These are phyloP conservation scores for Antitrichia curtipendula DNA, from an alignment of 225 moss, liverwort and hornwort species.

Conservation along the genomic window DNA sequence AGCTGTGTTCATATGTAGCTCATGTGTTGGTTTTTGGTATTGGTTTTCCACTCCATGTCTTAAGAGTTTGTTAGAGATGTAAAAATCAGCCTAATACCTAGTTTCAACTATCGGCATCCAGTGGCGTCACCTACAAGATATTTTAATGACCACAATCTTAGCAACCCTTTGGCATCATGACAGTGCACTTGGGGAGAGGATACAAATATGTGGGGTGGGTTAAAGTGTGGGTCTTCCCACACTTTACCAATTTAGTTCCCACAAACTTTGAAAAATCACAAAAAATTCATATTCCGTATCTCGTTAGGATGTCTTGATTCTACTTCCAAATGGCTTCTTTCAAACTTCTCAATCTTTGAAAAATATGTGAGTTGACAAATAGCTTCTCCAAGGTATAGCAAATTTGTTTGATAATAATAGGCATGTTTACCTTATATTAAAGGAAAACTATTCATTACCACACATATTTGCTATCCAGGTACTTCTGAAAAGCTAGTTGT, in stretches of 20 bases:
- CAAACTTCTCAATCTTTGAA: neutral
- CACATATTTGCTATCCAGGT: too few relatives aligned
- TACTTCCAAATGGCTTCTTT: neutral
- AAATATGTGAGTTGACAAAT: neutral
- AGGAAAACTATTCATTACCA: too few relatives aligned
- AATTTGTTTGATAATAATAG: neutral
- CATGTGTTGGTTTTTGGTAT: neutral
- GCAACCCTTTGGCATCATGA: neutral
- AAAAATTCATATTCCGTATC: too few relatives aligned
- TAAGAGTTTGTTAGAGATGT: neutral
- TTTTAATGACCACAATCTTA: too few relatives aligned
- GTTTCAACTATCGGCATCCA: neutral
- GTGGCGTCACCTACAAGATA: too few relatives aligned
- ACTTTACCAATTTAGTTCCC: neutral
- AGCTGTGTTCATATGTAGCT: too few relatives aligned
- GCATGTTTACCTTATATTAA: neutral
- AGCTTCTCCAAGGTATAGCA: neutral
- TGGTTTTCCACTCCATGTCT: neutral
- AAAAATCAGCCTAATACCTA: neutral
- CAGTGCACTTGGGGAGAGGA: neutral
- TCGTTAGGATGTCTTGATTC: neutral
- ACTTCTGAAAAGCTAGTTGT: too few relatives aligned
- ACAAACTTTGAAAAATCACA: too few relatives aligned
- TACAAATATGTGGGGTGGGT: neutral
- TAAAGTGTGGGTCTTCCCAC: accelerated